These are phyloP conservation scores for Eucalyptus pauciflora DNA, from an alignment of 345 rosid species.

Conservation along the genomic window DNA sequence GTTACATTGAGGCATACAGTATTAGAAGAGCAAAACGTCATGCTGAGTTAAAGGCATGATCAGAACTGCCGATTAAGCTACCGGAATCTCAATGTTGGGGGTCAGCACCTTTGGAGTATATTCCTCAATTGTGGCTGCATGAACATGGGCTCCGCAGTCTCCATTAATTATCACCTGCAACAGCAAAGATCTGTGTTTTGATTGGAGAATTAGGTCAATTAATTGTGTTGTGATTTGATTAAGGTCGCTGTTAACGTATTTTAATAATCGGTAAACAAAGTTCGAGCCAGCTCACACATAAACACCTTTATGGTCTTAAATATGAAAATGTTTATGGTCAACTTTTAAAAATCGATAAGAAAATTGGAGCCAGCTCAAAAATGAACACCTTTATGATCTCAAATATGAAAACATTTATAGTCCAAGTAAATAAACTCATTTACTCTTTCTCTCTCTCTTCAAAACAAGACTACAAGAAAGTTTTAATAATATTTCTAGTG, in stretches of 20 bases:
- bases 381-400: too few relatives aligned
- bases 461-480: neutral
- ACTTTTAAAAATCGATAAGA: too few relatives aligned
- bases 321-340: too few relatives aligned
- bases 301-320: too few relatives aligned
- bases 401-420: too few relatives aligned
- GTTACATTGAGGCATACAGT: neutral
- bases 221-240: neutral
- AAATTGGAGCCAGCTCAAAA: too few relatives aligned
- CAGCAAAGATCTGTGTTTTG: too few relatives aligned
- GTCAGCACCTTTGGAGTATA: neutral
- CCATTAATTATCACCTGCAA: too few relatives aligned
- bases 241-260: too few relatives aligned
- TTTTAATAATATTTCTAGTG: neutral
- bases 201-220: neutral
- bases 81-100: neutral
- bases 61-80: neutral
- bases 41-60: neutral
- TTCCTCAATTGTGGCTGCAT: conserved; percentile 21
- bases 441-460: too few relatives aligned
- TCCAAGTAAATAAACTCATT: too few relatives aligned
- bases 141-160: neutral
- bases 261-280: too few relatives aligned
- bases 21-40: neutral
- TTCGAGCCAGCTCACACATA: neutral